Conservation (phyloP, 768 basidiomycete species). For the Termitomyces sp. region DNA sequence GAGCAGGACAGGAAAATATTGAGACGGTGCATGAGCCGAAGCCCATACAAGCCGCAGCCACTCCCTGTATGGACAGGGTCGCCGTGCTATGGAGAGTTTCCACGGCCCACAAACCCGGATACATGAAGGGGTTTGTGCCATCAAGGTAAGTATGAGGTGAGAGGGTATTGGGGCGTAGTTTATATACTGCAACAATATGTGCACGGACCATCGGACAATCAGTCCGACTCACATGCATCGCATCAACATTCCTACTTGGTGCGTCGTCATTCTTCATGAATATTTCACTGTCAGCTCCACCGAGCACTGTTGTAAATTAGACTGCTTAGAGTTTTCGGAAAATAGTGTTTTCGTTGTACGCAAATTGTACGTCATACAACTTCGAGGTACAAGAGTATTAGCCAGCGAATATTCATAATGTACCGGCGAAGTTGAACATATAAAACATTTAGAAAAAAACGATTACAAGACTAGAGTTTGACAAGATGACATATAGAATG, state of each 20-base stretch:
- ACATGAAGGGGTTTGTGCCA: conserved; percentile 53
- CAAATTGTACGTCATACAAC: background rate
- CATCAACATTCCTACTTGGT: background rate
- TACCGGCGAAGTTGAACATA: background rate
- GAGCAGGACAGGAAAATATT: conserved; percentile 61
- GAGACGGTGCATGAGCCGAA: conserved; percentile 59
- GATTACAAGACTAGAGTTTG: background rate
- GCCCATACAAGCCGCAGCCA: conserved; percentile 47
- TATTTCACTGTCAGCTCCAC: background rate
- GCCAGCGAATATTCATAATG: background rate
- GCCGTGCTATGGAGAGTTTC: conserved; percentile 65
- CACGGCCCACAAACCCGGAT: conserved; percentile 52
- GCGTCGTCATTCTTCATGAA: no score
- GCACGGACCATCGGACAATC: conserved; percentile 10
- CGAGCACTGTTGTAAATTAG: no score
- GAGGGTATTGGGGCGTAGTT: background rate
- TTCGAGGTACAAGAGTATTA: background rate
- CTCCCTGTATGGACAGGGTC: conserved; percentile 65
- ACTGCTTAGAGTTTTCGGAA: background rate
- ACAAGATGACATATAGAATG: background rate
- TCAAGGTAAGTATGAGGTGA: conserved; percentile 59
- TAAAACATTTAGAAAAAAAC: background rate
- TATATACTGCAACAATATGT: background rate
- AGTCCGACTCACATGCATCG: background rate
- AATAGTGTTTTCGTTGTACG: no score